phyloP scores from a whole-genome alignment of 306 rosid genomes.

The Vachellia collinsii region DNA sequence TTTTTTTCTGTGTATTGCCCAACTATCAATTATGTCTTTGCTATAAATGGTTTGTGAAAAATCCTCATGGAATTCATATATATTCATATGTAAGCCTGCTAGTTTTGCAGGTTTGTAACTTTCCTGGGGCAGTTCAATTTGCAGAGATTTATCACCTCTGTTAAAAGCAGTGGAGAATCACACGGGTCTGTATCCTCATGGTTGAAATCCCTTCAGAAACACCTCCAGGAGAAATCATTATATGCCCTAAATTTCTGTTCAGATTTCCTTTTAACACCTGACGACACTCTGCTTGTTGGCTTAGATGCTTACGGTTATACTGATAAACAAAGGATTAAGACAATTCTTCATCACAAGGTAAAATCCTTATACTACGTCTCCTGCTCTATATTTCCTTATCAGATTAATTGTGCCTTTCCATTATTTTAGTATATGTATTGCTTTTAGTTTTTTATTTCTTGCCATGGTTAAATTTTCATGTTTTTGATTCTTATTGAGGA shows the following conservation, averaged over 20 bases:
- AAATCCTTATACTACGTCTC: background rate
- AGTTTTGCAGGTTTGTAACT: constrained; percentile 66
- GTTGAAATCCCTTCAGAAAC: constrained; percentile 51
- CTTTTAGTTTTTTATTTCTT: too few relatives aligned
- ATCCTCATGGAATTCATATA: constrained; percentile 16
- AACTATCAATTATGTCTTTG: constrained; percentile 2
- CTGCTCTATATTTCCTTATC: constrained; percentile 23
- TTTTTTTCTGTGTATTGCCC: background rate
- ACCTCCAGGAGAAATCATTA: constrained; percentile 64
- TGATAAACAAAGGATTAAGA: constrained; percentile 62
- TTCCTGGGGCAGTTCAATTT: constrained; percentile 87
- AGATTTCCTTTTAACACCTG: constrained; percentile 61
- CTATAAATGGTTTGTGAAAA: constrained; percentile 11
- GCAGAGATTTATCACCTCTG: constrained; percentile 69
- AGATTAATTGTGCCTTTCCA: constrained; percentile 19
- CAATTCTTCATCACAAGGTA: constrained; percentile 70
- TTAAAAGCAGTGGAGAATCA: constrained; percentile 49
- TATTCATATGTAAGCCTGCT: constrained; percentile 40
- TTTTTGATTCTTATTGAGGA: constrained; percentile 20
- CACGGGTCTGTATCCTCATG: constrained; percentile 50
- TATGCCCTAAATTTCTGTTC: constrained; percentile 76
- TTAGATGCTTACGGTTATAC: constrained; percentile 59
- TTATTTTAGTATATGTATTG: background rate
- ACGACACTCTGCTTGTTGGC: constrained; percentile 68
- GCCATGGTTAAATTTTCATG: background rate